These are phyloP conservation scores for Neonectria coccinea DNA, from an alignment of 2,329 filamentous ascomycete genomes.

Conservation along the genomic window DNA sequence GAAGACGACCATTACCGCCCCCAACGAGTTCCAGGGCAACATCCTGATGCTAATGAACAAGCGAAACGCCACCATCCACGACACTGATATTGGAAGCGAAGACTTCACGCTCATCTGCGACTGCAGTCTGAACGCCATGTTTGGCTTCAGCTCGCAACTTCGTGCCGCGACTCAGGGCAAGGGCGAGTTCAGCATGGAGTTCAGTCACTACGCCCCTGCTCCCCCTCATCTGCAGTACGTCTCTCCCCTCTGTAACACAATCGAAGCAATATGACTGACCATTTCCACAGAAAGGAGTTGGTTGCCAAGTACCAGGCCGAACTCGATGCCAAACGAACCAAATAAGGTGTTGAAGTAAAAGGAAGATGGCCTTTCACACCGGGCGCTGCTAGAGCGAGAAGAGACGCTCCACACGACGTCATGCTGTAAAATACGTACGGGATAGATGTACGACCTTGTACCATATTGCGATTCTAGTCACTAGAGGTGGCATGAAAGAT, in stretches of 20 bases:
- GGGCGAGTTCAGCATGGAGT: constrained; percentile 99
- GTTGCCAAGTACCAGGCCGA: constrained; percentile 70
- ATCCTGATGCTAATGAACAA: constrained; percentile 97
- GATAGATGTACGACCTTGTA: constrained; percentile 44
- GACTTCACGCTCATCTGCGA: constrained; percentile 95
- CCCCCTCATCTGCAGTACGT: constrained; percentile 89
- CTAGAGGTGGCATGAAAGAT: constrained; percentile 27
- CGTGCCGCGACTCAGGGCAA: constrained; percentile 96
- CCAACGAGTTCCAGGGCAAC: constrained; percentile 97
- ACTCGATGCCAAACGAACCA: constrained; percentile 67
- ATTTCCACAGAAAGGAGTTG: constrained; percentile 64
- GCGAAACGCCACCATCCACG: constrained; percentile 92
- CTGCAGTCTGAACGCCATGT: constrained; percentile 96
- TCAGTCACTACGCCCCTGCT: constrained; percentile 92
- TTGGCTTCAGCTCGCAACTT: constrained; percentile 92
- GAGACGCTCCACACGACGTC: constrained; percentile 24
- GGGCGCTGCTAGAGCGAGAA: constrained; percentile 18
- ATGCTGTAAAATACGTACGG: constrained; percentile 41
- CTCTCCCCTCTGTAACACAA: constrained; percentile 2
- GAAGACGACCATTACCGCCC: constrained; percentile 97
- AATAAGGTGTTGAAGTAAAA: constrained; percentile 51
- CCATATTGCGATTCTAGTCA: constrained; percentile 40
- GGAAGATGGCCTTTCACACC: constrained; percentile 6
- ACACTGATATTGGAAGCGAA: constrained; percentile 92
- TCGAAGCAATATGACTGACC: constrained; percentile 21